Conservation (phyloP, 345 rosid species). For the Populus pruinosa region DNA sequence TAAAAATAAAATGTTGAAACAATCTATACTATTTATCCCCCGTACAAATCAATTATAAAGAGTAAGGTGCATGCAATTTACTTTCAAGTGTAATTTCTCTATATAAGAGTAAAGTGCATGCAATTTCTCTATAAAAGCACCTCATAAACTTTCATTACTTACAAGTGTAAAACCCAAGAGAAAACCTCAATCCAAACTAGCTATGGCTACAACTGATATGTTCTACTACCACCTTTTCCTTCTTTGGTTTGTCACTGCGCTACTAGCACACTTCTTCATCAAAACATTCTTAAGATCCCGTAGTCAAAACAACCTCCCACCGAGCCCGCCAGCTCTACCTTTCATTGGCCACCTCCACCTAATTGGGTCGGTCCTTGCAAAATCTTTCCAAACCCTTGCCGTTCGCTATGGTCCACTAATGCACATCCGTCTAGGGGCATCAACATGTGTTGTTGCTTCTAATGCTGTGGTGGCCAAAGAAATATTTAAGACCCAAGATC, state of each 20-base stretch:
- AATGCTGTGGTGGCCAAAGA: conserved; percentile 38
- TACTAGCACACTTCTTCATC: conserved; percentile 18
- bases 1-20: no score
- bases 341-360: conserved; percentile 57
- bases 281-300: conserved; percentile 7
- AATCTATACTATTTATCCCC: no score
- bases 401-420: conserved; percentile 46
- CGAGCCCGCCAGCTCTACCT: conserved; percentile 47
- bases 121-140: neutral
- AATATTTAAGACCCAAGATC: conserved; percentile 44
- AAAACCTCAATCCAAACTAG: neutral
- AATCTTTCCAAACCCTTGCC: conserved; percentile 40
- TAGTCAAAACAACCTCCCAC: conserved; percentile 15
- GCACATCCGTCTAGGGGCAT: conserved; percentile 38
- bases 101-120: neutral
- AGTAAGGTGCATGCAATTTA: no score
- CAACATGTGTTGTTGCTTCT: conserved; percentile 41
- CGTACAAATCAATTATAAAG: no score
- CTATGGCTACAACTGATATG: neutral
- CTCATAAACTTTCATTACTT: neutral
- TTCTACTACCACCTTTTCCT: conserved; percentile 2
- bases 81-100: no score
- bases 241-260: conserved; percentile 19
- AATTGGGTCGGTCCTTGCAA: conserved; percentile 32
- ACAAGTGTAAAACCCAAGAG: neutral